A percentile compares a stretch with the other conserved stretches of the same genome.
These are phyloP conservation scores for Penicillium macrosclerotiorum DNA, from an alignment of 495 filamentous ascomycete species.

Conservation along the genomic window DNA sequence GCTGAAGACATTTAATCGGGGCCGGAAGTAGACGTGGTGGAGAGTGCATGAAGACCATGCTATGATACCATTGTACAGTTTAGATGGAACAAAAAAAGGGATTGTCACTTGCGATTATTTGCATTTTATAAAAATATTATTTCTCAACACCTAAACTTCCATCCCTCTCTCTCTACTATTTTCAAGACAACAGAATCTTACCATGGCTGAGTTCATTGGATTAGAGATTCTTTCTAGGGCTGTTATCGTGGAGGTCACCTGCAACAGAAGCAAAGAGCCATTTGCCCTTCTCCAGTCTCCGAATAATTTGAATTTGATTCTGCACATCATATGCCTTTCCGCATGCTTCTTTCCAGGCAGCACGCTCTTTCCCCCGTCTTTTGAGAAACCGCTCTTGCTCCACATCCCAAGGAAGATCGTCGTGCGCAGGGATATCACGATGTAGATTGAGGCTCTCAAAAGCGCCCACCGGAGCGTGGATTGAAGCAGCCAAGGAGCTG, in stretches of 20 bases:
- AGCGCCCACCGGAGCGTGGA: constrained; percentile 2
- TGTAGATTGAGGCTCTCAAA: not conserved
- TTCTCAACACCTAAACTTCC: no score
- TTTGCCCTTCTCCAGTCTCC: no score
- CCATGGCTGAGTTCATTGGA: no score
- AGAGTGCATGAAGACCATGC: constrained; percentile 11
- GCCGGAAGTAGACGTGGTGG: constrained; percentile 25
- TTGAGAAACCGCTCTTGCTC: constrained; percentile 31
- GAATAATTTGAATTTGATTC: constrained; percentile 28
- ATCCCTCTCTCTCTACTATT: no score
- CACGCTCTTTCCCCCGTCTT: constrained; percentile 23
- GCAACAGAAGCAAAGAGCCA: no score
- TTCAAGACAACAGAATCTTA: no score
- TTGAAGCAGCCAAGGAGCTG: not conserved
- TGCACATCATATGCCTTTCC: constrained; percentile 24
- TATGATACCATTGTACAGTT: constrained; percentile 37
- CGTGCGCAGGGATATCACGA: no score
- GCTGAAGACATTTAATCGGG: constrained; percentile 79
- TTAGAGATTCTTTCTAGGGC: no score
- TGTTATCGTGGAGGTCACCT: no score
- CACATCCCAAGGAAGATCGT: constrained; percentile 31
- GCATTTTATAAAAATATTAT: no score
- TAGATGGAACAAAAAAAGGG: constrained; percentile 15
- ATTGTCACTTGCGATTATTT: not conserved
- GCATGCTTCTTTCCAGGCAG: constrained; percentile 22